These are phyloP conservation scores for Cercophora sp. DNA, from an alignment of 495 filamentous ascomycete genomes.

Conservation along the genomic window DNA sequence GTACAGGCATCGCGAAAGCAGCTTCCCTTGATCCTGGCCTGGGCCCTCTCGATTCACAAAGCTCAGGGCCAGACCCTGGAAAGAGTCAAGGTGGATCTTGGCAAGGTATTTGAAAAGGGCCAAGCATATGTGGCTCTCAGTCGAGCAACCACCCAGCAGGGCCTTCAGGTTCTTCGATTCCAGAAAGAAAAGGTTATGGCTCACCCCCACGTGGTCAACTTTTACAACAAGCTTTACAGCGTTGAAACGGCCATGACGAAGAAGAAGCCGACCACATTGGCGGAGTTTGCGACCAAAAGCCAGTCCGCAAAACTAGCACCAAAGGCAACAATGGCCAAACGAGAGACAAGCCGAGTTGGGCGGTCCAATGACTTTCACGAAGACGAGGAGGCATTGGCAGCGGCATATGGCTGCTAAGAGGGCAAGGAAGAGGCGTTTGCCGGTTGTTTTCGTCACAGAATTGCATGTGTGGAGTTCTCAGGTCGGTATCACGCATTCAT, in stretches of 20 bases:
- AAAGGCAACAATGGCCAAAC: neutral
- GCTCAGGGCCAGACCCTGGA: slow-evolving; percentile 96
- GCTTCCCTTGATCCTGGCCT: slow-evolving; percentile 85
- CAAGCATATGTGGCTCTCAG: slow-evolving; percentile 81
- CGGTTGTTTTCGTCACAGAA: too few relatives aligned
- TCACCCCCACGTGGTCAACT: slow-evolving; percentile 77
- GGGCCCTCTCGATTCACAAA: slow-evolving; percentile 97
- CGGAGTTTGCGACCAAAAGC: slow-evolving; percentile 27
- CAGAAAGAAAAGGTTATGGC: slow-evolving; percentile 91
- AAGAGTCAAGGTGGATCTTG: slow-evolving; percentile 89
- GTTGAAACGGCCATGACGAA: slow-evolving; percentile 42
- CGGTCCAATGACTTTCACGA: slow-evolving; percentile 28
- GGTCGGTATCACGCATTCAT: too few relatives aligned
- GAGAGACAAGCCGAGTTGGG: neutral
- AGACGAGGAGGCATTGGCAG: slow-evolving; percentile 36
- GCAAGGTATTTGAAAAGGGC: slow-evolving; percentile 90
- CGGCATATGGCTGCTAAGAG: slow-evolving; percentile 36
- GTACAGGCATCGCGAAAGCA: slow-evolving; percentile 79
- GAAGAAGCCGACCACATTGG: slow-evolving; percentile 22
- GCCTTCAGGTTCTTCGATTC: slow-evolving; percentile 85
- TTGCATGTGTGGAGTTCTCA: too few relatives aligned
- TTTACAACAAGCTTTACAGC: slow-evolving; percentile 76
- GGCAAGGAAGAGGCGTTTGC: too few relatives aligned
- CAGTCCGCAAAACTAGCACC: neutral
- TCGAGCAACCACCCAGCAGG: slow-evolving; percentile 80